These are phyloP conservation scores for Basidiobolus heterosporus DNA, from an alignment of 371 early-diverging fungal species.

Conservation along the genomic window DNA sequence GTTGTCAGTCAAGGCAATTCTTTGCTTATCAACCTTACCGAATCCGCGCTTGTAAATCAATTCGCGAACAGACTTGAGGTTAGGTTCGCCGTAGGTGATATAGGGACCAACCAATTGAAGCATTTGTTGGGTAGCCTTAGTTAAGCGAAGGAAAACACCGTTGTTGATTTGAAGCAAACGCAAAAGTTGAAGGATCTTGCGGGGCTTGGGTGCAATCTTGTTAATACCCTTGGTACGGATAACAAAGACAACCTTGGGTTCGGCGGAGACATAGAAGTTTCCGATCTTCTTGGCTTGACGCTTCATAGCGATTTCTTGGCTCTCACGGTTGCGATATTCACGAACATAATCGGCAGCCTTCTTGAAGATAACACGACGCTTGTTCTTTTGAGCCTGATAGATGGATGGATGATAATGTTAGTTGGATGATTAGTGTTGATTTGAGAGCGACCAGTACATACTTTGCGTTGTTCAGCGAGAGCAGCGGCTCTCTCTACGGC, in stretches of 20 bases:
- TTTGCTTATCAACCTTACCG: slow-evolving; percentile 92
- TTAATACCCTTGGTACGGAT: slow-evolving; percentile 93
- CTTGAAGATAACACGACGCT: slow-evolving; percentile 91
- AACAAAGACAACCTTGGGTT: slow-evolving; percentile 95
- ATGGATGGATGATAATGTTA: too few species aligned
- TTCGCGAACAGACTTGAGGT: slow-evolving; percentile 96
- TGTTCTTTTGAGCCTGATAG: slow-evolving; percentile 47
- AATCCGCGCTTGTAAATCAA: slow-evolving; percentile 99
- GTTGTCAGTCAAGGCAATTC: slow-evolving; percentile 94
- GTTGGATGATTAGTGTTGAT: too few species aligned
- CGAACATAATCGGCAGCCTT: slow-evolving; percentile 91
- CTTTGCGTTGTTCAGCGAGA: slow-evolving; percentile 39
- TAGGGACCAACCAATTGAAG: slow-evolving; percentile 95
- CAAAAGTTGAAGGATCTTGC: slow-evolving; percentile 96
- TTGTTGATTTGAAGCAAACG: slow-evolving; percentile 98
- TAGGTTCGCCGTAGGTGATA: slow-evolving; percentile 93
- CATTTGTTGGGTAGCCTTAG: slow-evolving; percentile 97
- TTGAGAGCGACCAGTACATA: too few species aligned
- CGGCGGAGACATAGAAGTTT: slow-evolving; percentile 89
- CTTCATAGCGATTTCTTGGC: slow-evolving; percentile 70
- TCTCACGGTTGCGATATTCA: slow-evolving; percentile 84
- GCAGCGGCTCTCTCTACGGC: slow-evolving; percentile 52
- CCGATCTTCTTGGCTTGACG: slow-evolving; percentile 84
- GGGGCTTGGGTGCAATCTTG: slow-evolving; percentile 97
- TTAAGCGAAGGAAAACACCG: slow-evolving; percentile 95